Evolutionary conservation across 176 grass and related monocot species (phyloP), one percentile per base, ranked within the genome.

Genomic region (Carex kokanica): DNA sequence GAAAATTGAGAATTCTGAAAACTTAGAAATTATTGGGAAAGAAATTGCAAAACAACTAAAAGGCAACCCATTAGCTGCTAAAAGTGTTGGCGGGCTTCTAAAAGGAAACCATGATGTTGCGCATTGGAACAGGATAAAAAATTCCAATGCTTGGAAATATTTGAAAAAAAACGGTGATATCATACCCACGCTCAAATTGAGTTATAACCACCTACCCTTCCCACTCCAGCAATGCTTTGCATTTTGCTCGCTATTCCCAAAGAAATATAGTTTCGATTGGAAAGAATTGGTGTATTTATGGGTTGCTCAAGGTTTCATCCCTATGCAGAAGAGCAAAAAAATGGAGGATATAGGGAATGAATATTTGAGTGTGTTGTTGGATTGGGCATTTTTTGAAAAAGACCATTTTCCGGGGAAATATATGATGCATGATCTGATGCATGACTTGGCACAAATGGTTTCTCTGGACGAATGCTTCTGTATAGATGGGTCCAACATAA

Each of bases 231-330:
- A 16, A 47, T 88, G 87, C 23, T 88, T 88, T 68, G 55, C 60
- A 0, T 88, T 81, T 58, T 84, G 82, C 45, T 74, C 63, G 0
- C 32, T 88, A 27, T 88, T 81, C 81, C 87, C 82, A 14, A 84
- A 84, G 67, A 67, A 63, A 36, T 71, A 85, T 62, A 32, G 8
- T 65, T 88, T 88, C 20, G 16, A 72, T 59, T 43, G 23, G 20
- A 60, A 31, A 63, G 61, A 86, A 21, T 60, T 91, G 65, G 71
- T 91, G 43, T 25, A 68, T 6, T 32, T 84, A 5, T 94, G 92
- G 92, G 89, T 94, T 60, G 71, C 89, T 58, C 89, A 92, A 55
- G 86, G 92, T 38, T 92, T 78, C 81, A 87, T 94, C 24, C 34
- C 81, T 20, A 2, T 16, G 14, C 8, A 59, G 51, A 55, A 64